Evolutionary conservation across 345 rosid species (phyloP).

Genomic region (Pseudoturritis turrita): DNA sequence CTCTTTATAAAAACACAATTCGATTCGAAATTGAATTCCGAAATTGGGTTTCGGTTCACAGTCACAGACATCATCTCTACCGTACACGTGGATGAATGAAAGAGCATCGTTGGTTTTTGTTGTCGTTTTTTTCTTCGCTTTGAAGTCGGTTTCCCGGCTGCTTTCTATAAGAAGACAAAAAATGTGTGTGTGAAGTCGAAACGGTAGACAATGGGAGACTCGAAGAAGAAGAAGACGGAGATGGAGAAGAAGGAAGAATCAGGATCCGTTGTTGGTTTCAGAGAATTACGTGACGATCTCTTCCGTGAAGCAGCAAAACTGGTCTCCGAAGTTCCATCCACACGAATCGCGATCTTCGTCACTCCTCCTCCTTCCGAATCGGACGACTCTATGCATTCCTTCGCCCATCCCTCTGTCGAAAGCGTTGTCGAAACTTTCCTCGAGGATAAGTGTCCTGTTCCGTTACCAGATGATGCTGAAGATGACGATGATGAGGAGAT

Average conservation of each 20-base stretch:
- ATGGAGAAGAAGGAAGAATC: not conserved
- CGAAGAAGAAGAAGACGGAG: not conserved
- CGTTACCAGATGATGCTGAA: not conserved
- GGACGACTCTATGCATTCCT: not conserved
- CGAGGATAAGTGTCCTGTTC: not conserved
- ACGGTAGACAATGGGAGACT: not conserved
- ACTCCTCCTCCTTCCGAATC: not conserved
- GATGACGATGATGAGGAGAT: not conserved
- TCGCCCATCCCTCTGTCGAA: not conserved
- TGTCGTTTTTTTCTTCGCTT: not conserved
- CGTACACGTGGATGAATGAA: constrained; percentile 12
- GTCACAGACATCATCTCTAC: not conserved
- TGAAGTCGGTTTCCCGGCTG: too few relatives aligned
- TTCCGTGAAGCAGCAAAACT: constrained; percentile 4
- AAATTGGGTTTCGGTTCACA: not conserved
- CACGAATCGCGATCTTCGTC: not conserved
- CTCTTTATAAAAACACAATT: too few relatives aligned
- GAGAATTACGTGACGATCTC: constrained; percentile 9
- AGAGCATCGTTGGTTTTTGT: not conserved
- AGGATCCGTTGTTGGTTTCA: not conserved
- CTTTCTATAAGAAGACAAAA: too few relatives aligned
- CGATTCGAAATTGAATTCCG: not conserved
- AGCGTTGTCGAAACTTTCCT: not conserved
- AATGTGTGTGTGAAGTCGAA: not conserved
- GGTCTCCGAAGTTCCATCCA: not conserved